These are phyloP conservation scores for Suhomyces taliae DNA, from an alignment of 1,139 yeast species.

Conservation along the genomic window DNA sequence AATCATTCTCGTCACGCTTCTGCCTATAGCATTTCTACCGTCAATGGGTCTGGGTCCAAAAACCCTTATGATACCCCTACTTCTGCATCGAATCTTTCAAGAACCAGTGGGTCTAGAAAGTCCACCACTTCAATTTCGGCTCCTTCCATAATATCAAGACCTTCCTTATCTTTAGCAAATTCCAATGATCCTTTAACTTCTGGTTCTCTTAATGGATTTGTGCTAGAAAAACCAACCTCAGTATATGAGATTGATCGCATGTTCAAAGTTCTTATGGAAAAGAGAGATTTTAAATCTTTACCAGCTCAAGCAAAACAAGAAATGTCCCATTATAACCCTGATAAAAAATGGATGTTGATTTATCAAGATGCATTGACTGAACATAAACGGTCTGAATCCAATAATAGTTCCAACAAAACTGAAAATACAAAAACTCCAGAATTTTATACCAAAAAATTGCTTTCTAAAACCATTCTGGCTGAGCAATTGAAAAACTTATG, in stretches of 20 bases:
- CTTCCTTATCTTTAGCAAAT: slow-evolving; percentile 26
- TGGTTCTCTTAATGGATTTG: slow-evolving; percentile 22
- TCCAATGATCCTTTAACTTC: slow-evolving; percentile 22
- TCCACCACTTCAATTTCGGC: slow-evolving; percentile 17
- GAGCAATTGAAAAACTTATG: slow-evolving; percentile 80
- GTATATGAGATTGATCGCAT: slow-evolving; percentile 61
- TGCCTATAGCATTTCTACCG: slow-evolving; percentile 32
- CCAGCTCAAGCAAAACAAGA: slow-evolving; percentile 79
- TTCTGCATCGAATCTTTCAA: slow-evolving; percentile 2
- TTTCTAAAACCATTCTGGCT: slow-evolving; percentile 67
- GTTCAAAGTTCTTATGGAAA: slow-evolving; percentile 72
- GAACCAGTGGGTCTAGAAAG: slow-evolving; percentile 5
- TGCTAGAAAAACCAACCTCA: slow-evolving; percentile 56
- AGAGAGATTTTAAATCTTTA: slow-evolving; percentile 77
- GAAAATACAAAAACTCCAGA: slow-evolving; percentile 61
- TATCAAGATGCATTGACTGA: slow-evolving; percentile 85
- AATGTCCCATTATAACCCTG: slow-evolving; percentile 71
- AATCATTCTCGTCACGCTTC: slow-evolving; percentile 44
- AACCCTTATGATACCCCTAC: slow-evolving; percentile 35
- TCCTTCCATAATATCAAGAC: slow-evolving; percentile 32
- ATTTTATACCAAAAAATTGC: slow-evolving; percentile 71
- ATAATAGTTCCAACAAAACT: slow-evolving; percentile 24
- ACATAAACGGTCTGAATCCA: slow-evolving; percentile 55
- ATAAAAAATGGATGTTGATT: slow-evolving; percentile 89
- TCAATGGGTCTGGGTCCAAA: slow-evolving; percentile 5